phyloP scores from a whole-genome alignment of 495 filamentous ascomycete genomes.

The Aspergillus leporis region DNA sequence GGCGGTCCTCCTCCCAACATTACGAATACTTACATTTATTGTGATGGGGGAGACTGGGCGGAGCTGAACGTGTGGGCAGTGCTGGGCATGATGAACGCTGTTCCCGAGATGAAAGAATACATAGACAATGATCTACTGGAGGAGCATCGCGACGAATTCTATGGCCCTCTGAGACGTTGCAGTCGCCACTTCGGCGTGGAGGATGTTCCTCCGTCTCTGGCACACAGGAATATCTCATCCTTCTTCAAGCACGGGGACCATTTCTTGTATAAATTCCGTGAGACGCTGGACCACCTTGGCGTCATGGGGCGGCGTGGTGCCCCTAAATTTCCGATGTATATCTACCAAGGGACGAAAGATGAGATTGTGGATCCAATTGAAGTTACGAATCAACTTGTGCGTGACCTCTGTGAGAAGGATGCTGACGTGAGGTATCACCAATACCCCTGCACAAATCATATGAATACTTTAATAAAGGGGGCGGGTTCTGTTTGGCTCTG shows the following conservation, averaged over 20 bases:
- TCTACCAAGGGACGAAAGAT: constrained; percentile 1
- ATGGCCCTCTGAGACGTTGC: constrained; percentile 1
- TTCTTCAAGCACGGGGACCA: neutral
- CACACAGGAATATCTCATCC: neutral
- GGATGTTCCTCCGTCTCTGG: neutral
- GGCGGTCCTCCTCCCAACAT: constrained; percentile 10
- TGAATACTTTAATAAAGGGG: neutral
- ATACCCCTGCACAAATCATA: neutral
- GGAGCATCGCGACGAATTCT: neutral
- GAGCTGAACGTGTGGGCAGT: constrained; percentile 9
- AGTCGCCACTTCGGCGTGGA: neutral
- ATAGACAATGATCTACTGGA: neutral
- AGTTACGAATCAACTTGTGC: neutral
- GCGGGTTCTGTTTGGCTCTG: neutral
- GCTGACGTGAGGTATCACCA: neutral
- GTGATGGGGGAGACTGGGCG: neutral
- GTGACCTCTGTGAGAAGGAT: neutral
- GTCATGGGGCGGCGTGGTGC: neutral
- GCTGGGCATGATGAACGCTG: constrained; percentile 13
- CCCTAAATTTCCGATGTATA: neutral
- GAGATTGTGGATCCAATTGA: neutral
- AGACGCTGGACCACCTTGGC: neutral
- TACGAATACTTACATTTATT: neutral
- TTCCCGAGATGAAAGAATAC: constrained; percentile 9
- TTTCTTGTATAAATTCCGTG: neutral